Evolutionary conservation across 345 rosid species (phyloP), one percentile per base, ranked within the genome.

Genomic region (Ceriops decandra): DNA sequence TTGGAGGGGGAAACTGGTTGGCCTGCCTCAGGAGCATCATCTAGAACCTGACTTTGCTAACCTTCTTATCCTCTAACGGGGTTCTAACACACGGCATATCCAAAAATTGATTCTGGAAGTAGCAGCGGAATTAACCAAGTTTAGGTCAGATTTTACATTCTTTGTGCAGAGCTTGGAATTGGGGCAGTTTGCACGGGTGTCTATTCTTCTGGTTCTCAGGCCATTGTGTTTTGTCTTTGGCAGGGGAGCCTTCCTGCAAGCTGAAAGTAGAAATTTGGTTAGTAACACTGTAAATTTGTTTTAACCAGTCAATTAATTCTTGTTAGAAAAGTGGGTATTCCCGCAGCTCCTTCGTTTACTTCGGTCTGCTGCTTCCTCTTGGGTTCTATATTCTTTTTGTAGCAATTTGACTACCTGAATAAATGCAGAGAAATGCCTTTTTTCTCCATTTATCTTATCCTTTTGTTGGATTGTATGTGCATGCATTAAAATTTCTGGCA

Each of bases 181-280:
- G 68, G 69, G 77, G 79, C 56, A 49, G 67, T 24, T 17, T 77
- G 88, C 82, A 77, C 83, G 33, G 66, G 64, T 62, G 72, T 60
- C 68, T 62, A 81, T 84, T 86, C 84, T 81, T 86, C 76, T 61
- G 87, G 83, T 76, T 83, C 87, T 80, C 75, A 5, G 62, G 85
- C 81, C 81, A 42, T 75, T 77, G 81, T 66, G 76, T 81, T 81
- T 80, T 76, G 67, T 71, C 84, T 67, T 71, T 72, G 88, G 84
- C 82, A 72, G 80, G 79, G 69, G 85, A 81, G 71, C 81, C 84
- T 67, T 67, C 77, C 75, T 71, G 81, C 78, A 62, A 76, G 76
- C 84, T 66, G 75, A 74, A 76, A 67, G 71, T 77, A 70, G 84
- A 70, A 71, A 47, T 72, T 54, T 74, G 82, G 70, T 60, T 77